Evolutionary conservation across 73 alveolate species (phyloP).

Genomic region (Blepharisma japonicum): DNA sequence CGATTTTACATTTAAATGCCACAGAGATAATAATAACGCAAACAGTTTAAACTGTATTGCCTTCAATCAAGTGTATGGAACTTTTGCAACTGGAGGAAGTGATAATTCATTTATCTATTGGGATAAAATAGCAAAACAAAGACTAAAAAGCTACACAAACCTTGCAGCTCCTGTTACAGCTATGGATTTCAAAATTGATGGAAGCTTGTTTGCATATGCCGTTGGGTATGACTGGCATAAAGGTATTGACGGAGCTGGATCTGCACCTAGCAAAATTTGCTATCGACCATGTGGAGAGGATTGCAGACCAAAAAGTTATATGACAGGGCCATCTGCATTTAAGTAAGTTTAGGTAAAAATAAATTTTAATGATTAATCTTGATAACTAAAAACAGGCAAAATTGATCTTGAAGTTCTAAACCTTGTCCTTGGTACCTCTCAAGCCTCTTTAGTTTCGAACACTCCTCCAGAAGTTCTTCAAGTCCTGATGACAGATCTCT

Average conservation of each 20-base stretch:
- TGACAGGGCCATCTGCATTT: no score
- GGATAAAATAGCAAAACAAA: slow-evolving; percentile 24
- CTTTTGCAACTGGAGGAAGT: slow-evolving; percentile 35
- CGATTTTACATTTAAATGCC: slow-evolving; percentile 31
- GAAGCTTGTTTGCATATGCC: slow-evolving; percentile 31
- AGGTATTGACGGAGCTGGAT: slow-evolving; percentile 9
- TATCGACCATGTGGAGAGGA: background rate
- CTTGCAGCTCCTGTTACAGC: slow-evolving; percentile 31
- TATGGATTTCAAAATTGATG: slow-evolving; percentile 13
- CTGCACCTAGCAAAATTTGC: background rate
- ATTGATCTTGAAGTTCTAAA: background rate
- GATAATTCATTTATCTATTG: slow-evolving; percentile 20
- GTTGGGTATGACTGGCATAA: slow-evolving; percentile 31
- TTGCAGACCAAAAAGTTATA: background rate
- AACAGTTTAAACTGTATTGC: slow-evolving; percentile 2
- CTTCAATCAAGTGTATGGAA: slow-evolving; percentile 15
- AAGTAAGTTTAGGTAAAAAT: no score
- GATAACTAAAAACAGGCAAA: background rate
- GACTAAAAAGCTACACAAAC: slow-evolving; percentile 21
- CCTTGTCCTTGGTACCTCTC: background rate
- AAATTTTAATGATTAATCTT: no score
- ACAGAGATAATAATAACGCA: slow-evolving; percentile 16
- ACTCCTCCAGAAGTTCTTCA: background rate
- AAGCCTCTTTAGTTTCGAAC: background rate
- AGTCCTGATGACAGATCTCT: background rate